Evolutionary conservation across 768 basidiomycete genomes (phyloP).

Genomic region (Epithele typhae): DNA sequence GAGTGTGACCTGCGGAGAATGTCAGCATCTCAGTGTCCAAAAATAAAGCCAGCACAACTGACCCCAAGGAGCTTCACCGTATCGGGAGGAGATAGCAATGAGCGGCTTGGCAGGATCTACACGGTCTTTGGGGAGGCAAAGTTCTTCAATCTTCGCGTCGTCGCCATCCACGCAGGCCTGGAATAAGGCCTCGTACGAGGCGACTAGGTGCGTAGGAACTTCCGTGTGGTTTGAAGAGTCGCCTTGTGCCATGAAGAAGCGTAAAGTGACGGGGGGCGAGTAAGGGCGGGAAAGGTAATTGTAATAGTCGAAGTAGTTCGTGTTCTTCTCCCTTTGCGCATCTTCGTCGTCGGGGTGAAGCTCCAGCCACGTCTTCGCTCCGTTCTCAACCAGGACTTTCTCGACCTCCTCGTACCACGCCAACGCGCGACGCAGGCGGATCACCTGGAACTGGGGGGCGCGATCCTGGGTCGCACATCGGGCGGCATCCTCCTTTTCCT

Average conservation of each 20-base stretch:
- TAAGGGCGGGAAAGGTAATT: not conserved
- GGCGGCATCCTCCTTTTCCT: not conserved
- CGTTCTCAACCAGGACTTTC: slow-evolving; percentile 27
- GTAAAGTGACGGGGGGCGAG: not conserved
- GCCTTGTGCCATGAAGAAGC: not conserved
- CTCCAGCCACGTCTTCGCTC: slow-evolving; percentile 42
- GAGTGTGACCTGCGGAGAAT: slow-evolving; percentile 37
- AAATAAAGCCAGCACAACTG: too few species aligned
- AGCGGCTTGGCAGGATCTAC: slow-evolving; percentile 23
- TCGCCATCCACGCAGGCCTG: slow-evolving; percentile 54
- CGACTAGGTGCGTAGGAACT: not conserved
- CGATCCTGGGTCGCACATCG: slow-evolving; percentile 8
- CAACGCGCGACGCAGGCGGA: not conserved
- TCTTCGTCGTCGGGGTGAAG: slow-evolving; percentile 28
- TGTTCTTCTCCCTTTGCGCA: not conserved
- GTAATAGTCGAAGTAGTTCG: not conserved
- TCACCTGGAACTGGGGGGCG: slow-evolving; percentile 19
- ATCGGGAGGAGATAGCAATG: slow-evolving; percentile 42
- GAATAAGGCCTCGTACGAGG: slow-evolving; percentile 49
- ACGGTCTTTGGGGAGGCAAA: slow-evolving; percentile 49
- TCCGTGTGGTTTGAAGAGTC: not conserved
- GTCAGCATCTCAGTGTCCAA: slow-evolving; percentile 7
- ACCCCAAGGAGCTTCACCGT: slow-evolving; percentile 15
- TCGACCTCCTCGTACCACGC: slow-evolving; percentile 31
- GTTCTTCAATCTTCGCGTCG: slow-evolving; percentile 42